Conservation (phyloP, 73 alveolate genomes). For the Paramecium sonneborni region DNA sequence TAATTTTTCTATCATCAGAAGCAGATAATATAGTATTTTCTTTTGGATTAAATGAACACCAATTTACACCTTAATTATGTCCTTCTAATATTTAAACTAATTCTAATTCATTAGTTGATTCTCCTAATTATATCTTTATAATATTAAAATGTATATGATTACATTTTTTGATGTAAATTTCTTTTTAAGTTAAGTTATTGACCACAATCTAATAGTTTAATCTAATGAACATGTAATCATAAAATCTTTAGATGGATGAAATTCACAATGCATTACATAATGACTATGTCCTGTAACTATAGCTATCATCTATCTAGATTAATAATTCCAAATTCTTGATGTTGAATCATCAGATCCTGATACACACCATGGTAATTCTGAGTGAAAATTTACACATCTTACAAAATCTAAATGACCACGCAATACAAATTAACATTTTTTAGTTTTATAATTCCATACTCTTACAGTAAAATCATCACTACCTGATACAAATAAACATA, state of each 20-base stretch:
- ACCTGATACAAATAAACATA: conserved; percentile 95
- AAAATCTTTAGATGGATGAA: conserved; percentile 96
- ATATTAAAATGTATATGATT: conserved; percentile 31
- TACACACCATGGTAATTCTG: conserved; percentile 99
- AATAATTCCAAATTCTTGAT: conserved; percentile 99
- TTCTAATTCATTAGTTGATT: conserved; percentile 79
- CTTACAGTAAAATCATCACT: conserved; percentile 99
- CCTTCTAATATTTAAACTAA: conserved; percentile 94
- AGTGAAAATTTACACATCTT: conserved; percentile 98
- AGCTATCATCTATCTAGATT: conserved; percentile 86
- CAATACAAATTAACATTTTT: conserved; percentile 90
- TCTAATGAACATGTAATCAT: conserved; percentile 98
- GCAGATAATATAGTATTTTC: conserved; percentile 84
- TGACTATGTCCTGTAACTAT: conserved; percentile 97
- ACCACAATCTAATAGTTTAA: conserved; percentile 98
- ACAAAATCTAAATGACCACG: conserved; percentile 98
- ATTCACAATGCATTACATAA: conserved; percentile 98
- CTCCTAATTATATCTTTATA: not conserved
- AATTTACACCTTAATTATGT: conserved; percentile 95
- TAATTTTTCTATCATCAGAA: conserved; percentile 90
- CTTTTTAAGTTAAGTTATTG: conserved; percentile 9
- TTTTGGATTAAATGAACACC: conserved; percentile 93
- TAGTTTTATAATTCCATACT: conserved; percentile 75
- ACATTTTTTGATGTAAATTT: conserved; percentile 24
- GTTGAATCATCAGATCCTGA: conserved; percentile 85